These are phyloP conservation scores for Raphanus hybrid DNA, from an alignment of 441 rosid genomes.

Conservation along the genomic window DNA sequence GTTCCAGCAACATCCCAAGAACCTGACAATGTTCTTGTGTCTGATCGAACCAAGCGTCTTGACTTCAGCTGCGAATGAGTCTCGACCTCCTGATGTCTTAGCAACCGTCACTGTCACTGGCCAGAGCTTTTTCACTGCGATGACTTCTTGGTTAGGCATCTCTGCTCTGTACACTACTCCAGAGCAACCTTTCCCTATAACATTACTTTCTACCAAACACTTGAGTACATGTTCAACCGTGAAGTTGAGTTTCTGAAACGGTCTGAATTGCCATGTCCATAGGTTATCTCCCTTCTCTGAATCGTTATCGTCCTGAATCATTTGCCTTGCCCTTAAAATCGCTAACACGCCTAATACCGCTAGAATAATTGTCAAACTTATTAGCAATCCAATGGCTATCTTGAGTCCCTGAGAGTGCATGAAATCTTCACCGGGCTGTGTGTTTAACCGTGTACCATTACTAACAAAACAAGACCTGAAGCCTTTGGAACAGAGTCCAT, in stretches of 20 bases:
- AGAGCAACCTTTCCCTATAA: conserved; percentile 74
- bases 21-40: conserved; percentile 72
- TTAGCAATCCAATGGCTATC: conserved; percentile 64
- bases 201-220: conserved; percentile 64
- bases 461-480: conserved; percentile 70
- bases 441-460: conserved; percentile 41
- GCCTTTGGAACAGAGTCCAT: conserved; percentile 59
- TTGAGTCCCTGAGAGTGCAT: conserved; percentile 55
- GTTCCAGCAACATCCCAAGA: conserved; percentile 80
- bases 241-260: conserved; percentile 75
- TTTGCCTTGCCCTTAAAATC: conserved; percentile 58
- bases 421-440: conserved; percentile 29
- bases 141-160: conserved; percentile 62
- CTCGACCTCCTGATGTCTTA: conserved; percentile 55
- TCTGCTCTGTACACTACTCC: conserved; percentile 73
- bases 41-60: conserved; percentile 77
- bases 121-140: conserved; percentile 79
- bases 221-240: conserved; percentile 65
- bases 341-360: conserved; percentile 63
- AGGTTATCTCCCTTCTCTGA: conserved; percentile 64
- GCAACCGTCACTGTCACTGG: conserved; percentile 49
- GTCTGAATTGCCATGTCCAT: conserved; percentile 78
- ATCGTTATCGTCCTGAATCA: conserved; percentile 54
- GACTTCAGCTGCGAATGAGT: conserved; percentile 78
- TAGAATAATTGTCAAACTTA: conserved; percentile 56